Conservation (phyloP, 106 monocot genomes). For the Phalaenopsis equestris region DNA sequence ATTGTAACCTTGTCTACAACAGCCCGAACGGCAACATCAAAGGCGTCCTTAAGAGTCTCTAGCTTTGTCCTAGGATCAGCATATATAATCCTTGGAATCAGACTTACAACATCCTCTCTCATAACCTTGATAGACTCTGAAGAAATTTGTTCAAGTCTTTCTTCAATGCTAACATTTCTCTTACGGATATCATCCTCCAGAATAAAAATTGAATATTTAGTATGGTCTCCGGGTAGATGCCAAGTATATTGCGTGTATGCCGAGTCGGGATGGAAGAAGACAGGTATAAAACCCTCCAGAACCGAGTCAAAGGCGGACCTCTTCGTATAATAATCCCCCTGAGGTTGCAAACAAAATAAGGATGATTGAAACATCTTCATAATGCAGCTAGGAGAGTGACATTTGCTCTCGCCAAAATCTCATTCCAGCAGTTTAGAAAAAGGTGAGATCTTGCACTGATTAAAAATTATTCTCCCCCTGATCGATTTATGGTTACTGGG, state of each 20-base stretch:
- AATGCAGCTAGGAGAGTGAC: slow-evolving; percentile 53
- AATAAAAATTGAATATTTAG: slow-evolving; percentile 68
- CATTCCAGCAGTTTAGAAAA: slow-evolving; percentile 68
- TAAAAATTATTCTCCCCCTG: slow-evolving; percentile 47
- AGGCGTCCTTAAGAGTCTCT: slow-evolving; percentile 66
- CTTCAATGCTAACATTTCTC: slow-evolving; percentile 54
- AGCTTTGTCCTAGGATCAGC: slow-evolving; percentile 61
- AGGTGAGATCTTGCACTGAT: slow-evolving; percentile 50
- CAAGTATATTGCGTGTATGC: slow-evolving; percentile 83
- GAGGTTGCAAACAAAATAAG: slow-evolving; percentile 83
- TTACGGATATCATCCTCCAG: slow-evolving; percentile 64
- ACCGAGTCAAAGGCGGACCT: slow-evolving; percentile 86
- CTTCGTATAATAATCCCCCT: slow-evolving; percentile 80
- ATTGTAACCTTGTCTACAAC: slow-evolving; percentile 54
- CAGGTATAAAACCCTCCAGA: slow-evolving; percentile 90
- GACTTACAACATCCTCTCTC: slow-evolving; percentile 62
- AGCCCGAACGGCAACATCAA: slow-evolving; percentile 79
- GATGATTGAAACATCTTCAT: slow-evolving; percentile 87
- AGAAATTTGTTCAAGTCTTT: slow-evolving; percentile 44
- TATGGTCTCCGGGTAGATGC: slow-evolving; percentile 70
- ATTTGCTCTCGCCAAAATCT: slow-evolving; percentile 70
- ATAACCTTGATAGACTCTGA: slow-evolving; percentile 38
- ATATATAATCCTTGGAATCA: slow-evolving; percentile 69
- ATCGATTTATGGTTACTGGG: slow-evolving; percentile 32
- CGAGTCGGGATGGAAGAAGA: slow-evolving; percentile 83